Percentiles rank a stretch among this genome's conserved stretches.
Conservation (phyloP, 352 stramenopile genomes). For the Pythium phragmitis region DNA sequence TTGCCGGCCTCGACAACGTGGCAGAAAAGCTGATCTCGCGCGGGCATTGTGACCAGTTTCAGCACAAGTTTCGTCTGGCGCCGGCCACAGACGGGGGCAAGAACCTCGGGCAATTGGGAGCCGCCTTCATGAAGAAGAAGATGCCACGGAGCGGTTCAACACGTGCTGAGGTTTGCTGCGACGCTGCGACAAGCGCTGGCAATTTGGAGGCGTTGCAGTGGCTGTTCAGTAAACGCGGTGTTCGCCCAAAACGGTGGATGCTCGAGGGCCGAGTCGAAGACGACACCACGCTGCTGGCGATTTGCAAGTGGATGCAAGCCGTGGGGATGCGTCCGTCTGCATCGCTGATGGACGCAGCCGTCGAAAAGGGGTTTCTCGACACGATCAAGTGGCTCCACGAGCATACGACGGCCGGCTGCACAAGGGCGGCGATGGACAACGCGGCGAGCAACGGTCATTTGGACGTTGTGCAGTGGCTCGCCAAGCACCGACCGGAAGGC, state of each 20-base stretch:
- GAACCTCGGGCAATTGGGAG: neutral
- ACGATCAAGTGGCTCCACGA: conserved; percentile 44
- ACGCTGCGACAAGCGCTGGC: neutral
- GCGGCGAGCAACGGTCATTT: conserved; percentile 38
- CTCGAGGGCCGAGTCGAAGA: neutral
- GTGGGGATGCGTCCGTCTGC: neutral
- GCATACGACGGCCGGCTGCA: conserved; percentile 19
- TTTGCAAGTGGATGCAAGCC: conserved; percentile 2
- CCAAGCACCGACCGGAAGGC: conserved; percentile 30
- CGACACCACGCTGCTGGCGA: neutral
- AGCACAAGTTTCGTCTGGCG: neutral
- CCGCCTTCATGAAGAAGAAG: neutral
- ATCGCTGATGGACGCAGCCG: neutral
- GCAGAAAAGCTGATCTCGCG: neutral
- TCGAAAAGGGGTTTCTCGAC: conserved; percentile 23
- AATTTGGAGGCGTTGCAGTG: neutral
- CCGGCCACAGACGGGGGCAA: neutral
- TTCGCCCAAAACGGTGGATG: neutral
- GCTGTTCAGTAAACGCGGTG: neutral
- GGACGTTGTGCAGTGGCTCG: conserved; percentile 40
- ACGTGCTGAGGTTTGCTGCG: neutral
- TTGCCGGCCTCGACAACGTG: neutral
- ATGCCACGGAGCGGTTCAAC: neutral
- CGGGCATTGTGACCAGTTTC: neutral
- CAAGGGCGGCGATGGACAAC: conserved; percentile 36